Base-by-base conservation (phyloP, 164 flowering plant species). In the Vitis rupestris region DNA sequence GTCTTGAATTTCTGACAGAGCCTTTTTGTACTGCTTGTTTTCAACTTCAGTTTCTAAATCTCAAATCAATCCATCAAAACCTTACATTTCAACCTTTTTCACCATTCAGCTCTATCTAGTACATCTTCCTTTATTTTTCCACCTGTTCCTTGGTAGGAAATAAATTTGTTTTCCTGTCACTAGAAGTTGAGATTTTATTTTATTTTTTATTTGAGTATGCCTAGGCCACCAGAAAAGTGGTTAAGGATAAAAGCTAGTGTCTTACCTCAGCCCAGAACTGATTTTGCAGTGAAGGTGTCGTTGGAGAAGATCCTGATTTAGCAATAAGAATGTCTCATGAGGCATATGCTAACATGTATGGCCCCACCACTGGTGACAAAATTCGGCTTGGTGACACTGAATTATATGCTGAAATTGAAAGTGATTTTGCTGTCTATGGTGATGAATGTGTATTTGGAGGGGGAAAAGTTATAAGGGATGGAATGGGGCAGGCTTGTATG, bases 401-500 rank as follows among this genome's bases (percentile, higher is more conserved):
- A 66, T 78, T 96, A 73, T 83, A 76, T 82, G 97, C 97, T 49
- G 91, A 90, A 84, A 81, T 96, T 52, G 99, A 96, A 81, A 79
- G 72, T 53, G 99, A 96, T 75, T 86, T 70, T 83, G 80, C 95
- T 68, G 81, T 86, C 56, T 88, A 93, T 81, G 99, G 99, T 19
- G 99, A 96, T 79, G 99, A 96, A 79, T 89, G 97, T 78, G 87
- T 91, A 29, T 96, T 96, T 85, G 98, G 99, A 67, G 98, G 99
- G 72, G 99, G 99, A 69, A 96, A 96, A 84, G 99, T 93, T 69
- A 61, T 96, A 66, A 85, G 98, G 70, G 98, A 96, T 72, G 98
- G 98, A 68, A 89, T 91, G 98, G 99, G 99, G 17, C 98, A 91
- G 84, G 84, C 90, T 50, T 80, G 84, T 75, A 97, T 94, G 31